Evolutionary conservation across 164 flowering plant species (phyloP).

Genomic region (Euptelea pleiosperma): DNA sequence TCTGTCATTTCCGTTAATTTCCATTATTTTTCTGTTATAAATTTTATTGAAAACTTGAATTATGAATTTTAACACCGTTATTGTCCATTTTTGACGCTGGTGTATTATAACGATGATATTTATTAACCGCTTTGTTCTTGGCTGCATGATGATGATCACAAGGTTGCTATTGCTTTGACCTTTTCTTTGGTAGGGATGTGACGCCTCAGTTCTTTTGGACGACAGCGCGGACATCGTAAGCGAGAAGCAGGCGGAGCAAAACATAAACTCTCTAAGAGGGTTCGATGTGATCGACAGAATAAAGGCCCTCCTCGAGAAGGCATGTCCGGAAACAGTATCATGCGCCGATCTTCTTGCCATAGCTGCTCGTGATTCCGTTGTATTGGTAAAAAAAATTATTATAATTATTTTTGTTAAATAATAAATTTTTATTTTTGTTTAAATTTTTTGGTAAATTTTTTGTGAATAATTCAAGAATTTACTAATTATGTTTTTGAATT

Average conservation of each 20-base stretch:
- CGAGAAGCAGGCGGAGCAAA: constrained; percentile 73
- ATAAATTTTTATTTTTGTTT: no score
- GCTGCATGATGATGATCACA: neutral
- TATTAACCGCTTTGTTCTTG: neutral
- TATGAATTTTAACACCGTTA: no score
- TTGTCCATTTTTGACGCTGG: no score
- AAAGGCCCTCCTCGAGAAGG: constrained; percentile 50
- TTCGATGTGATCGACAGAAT: constrained; percentile 67
- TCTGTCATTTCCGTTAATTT: no score
- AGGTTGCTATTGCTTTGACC: neutral
- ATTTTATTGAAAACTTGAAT: no score
- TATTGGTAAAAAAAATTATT: constrained; percentile 45
- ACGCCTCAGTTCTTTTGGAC: constrained; percentile 75
- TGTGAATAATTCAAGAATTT: no score
- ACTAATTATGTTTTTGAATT: no score
- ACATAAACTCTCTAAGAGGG: constrained; percentile 59
- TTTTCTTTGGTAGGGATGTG: constrained; percentile 59
- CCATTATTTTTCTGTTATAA: neutral
- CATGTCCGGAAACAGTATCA: constrained; percentile 70
- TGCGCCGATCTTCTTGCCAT: constrained; percentile 81
- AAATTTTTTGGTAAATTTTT: no score
- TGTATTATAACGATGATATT: neutral
- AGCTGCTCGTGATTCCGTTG: constrained; percentile 69
- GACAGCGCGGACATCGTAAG: constrained; percentile 41
- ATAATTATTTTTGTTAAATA: no score